phyloP scores from a whole-genome alignment of 1,284 basidiomycete species.

The Ceratobasidium sp. region DNA sequence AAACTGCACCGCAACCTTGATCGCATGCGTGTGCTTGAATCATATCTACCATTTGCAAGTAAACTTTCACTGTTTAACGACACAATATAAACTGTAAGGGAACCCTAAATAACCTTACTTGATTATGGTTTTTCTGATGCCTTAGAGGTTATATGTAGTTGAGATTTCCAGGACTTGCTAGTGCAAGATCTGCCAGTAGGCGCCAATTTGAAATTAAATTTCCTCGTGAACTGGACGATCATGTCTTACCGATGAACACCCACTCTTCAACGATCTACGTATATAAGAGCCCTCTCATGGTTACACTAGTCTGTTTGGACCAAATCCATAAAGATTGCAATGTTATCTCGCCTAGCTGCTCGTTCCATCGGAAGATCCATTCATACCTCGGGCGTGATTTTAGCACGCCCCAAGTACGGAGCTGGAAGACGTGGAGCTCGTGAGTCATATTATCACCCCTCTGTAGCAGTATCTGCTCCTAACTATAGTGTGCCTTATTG shows the following conservation, averaged over 20 bases:
- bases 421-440: constrained; percentile 4
- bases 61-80: background rate
- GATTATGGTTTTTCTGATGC: no score
- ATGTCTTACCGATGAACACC: background rate
- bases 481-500: no score
- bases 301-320: no score
- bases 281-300: no score
- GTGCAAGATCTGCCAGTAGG: no score
- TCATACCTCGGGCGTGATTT: constrained; percentile 10
- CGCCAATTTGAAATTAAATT: constrained; percentile 12
- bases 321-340: no score
- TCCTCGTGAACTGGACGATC: background rate
- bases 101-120: no score
- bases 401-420: constrained; percentile 25
- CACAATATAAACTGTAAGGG: no score
- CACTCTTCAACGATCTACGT: no score
- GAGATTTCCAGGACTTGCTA: no score
- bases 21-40: background rate
- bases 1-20: background rate
- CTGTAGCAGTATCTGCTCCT: no score
- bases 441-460: background rate
- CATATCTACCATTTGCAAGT: background rate
- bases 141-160: no score
- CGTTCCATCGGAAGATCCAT: background rate
- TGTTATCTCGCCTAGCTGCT: background rate